Evolutionary conservation across 331 rosid species (phyloP).

Genomic region (Rosa hybrid): DNA sequence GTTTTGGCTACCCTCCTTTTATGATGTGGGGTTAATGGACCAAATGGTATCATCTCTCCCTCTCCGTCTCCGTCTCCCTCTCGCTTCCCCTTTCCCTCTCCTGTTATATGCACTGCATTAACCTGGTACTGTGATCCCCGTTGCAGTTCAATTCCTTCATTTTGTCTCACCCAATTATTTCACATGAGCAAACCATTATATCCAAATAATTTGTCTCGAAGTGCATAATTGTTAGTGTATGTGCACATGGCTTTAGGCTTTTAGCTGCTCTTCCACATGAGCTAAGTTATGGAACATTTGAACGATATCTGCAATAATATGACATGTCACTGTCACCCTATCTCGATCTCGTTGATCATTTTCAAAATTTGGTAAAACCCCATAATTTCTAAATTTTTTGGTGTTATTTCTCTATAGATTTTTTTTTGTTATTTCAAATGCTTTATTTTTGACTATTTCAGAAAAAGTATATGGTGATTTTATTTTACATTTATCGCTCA

Average conservation of each 20-base stretch:
- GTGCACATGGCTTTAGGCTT: conserved; percentile 11
- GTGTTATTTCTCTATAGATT: too few species aligned
- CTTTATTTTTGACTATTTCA: too few species aligned
- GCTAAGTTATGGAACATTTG: not conserved
- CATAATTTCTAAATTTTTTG: too few species aligned
- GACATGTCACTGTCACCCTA: not conserved
- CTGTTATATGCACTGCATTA: not conserved
- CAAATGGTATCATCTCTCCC: not conserved
- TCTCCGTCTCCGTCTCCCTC: not conserved
- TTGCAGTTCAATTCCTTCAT: not conserved
- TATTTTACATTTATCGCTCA: too few species aligned
- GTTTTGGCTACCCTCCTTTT: conserved; percentile 17
- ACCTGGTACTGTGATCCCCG: not conserved
- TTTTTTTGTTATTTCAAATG: too few species aligned
- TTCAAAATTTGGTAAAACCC: too few species aligned
- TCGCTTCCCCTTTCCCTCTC: not conserved
- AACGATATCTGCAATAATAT: not conserved
- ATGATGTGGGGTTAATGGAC: conserved; percentile 5
- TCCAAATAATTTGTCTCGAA: conserved; percentile 12
- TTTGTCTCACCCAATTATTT: not conserved
- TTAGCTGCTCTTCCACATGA: conserved; percentile 10
- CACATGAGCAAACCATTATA: conserved; percentile 4
- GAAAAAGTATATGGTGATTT: too few species aligned
- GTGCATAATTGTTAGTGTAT: not conserved
- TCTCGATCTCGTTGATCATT: not conserved